Percentiles rank a stretch among this genome's conserved stretches.
Conservation (phyloP, 352 stramenopile genomes). For the Phytopythium oedochilum region DNA sequence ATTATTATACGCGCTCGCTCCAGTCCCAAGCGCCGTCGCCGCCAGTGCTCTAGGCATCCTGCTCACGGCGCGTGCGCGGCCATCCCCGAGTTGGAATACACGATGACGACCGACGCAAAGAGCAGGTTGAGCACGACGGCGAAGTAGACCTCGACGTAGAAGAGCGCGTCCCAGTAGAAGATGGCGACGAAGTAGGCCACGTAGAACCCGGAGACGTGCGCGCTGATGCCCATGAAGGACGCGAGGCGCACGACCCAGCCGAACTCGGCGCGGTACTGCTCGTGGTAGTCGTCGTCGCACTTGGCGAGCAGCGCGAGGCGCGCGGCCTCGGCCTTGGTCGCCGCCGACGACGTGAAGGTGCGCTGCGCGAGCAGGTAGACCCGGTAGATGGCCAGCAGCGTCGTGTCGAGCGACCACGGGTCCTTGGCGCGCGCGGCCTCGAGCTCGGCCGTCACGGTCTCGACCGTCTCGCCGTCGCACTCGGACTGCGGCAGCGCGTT, state of each 20-base stretch:
- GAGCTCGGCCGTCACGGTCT: slow-evolving; percentile 72
- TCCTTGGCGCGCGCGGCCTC: slow-evolving; percentile 55
- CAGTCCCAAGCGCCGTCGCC: neutral
- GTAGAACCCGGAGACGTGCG: slow-evolving; percentile 69
- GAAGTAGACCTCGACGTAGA: slow-evolving; percentile 78
- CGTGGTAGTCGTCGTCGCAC: slow-evolving; percentile 60
- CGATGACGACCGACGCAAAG: slow-evolving; percentile 37
- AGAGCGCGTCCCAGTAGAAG: slow-evolving; percentile 70
- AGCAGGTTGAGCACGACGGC: slow-evolving; percentile 61
- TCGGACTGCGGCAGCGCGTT: slow-evolving; percentile 75
- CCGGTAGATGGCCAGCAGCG: slow-evolving; percentile 74
- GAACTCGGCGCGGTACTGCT: slow-evolving; percentile 55
- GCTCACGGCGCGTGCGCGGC: slow-evolving; percentile 27
- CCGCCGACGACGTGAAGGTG: slow-evolving; percentile 61
- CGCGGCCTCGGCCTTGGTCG: slow-evolving; percentile 49
- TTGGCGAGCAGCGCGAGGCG: slow-evolving; percentile 53
- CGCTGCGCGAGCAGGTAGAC: slow-evolving; percentile 67
- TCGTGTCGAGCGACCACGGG: slow-evolving; percentile 53
- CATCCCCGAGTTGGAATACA: slow-evolving; percentile 72
- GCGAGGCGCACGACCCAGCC: slow-evolving; percentile 54
- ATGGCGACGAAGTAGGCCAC: slow-evolving; percentile 63
- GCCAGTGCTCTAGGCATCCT: too few relatives aligned
- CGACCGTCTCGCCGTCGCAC: slow-evolving; percentile 75
- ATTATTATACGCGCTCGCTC: neutral
- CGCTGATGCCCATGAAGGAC: slow-evolving; percentile 81